Conservation (phyloP, 495 filamentous ascomycete genomes). For the Pyrenula aspistea region DNA sequence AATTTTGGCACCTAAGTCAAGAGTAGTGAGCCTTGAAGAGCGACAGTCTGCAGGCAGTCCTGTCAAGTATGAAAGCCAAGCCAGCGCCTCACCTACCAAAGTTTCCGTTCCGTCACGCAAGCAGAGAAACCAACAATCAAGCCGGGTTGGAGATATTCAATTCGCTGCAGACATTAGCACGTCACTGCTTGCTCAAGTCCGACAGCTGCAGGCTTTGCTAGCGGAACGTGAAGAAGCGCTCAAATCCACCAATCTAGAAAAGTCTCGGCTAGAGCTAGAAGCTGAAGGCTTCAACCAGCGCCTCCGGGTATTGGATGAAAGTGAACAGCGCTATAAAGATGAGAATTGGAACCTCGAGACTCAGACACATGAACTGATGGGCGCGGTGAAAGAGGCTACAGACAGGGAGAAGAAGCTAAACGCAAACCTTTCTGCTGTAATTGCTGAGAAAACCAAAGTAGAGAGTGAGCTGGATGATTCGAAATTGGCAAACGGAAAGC, state of each 20-base stretch:
- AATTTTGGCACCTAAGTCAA: constrained; percentile 69
- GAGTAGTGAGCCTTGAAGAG: constrained; percentile 53
- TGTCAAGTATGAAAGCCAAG: constrained; percentile 72
- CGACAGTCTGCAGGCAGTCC: constrained; percentile 58
- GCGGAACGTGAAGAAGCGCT: constrained; percentile 78
- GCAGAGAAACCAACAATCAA: constrained; percentile 79
- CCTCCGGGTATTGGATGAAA: constrained; percentile 74
- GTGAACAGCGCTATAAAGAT: constrained; percentile 89
- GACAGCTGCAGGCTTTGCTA: constrained; percentile 72
- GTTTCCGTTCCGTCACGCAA: constrained; percentile 73
- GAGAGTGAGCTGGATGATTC: constrained; percentile 84
- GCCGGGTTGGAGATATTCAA: constrained; percentile 82
- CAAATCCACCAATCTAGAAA: constrained; percentile 59
- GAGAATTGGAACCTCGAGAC: constrained; percentile 96
- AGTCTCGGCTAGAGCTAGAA: constrained; percentile 67
- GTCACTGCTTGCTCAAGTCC: constrained; percentile 77
- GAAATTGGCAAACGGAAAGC: constrained; percentile 61
- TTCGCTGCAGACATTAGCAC: constrained; percentile 93
- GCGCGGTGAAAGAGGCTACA: constrained; percentile 53
- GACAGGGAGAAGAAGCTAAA: constrained; percentile 73
- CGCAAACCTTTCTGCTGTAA: constrained; percentile 51
- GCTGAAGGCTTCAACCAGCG: constrained; percentile 67
- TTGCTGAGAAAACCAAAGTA: constrained; percentile 60
- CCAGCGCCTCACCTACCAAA: constrained; percentile 81
- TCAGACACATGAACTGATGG: constrained; percentile 67